Conservation (phyloP, 768 basidiomycete species). For the Phallus indusiatus region DNA sequence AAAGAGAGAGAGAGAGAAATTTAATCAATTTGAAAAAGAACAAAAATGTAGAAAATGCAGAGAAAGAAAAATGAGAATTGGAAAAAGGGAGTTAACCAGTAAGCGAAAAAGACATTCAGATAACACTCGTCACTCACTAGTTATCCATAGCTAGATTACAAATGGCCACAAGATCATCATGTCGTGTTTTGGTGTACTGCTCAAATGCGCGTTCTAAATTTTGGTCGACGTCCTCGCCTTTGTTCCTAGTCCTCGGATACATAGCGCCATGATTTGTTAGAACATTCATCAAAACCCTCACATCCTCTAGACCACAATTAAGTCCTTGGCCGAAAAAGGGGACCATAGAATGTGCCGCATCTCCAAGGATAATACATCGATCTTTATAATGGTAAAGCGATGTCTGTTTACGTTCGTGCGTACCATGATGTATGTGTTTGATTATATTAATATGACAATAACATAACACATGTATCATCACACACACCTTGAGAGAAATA, state of each 20-base stretch:
- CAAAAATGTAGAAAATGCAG: constrained; percentile 14
- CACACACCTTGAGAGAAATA: constrained; percentile 82
- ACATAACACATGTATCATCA: background rate
- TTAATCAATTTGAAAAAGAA: background rate
- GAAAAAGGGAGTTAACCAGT: background rate
- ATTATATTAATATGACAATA: background rate
- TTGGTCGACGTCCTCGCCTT: constrained; percentile 36
- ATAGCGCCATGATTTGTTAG: constrained; percentile 60
- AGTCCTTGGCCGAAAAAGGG: constrained; percentile 96
- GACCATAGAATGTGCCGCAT: constrained; percentile 98
- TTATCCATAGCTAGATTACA: constrained; percentile 91
- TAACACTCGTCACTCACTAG: constrained; percentile 55
- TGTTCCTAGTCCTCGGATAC: constrained; percentile 31
- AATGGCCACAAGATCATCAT: constrained; percentile 86
- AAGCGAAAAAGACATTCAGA: constrained; percentile 9
- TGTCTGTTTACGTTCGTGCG: constrained; percentile 36
- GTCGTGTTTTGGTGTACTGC: constrained; percentile 72
- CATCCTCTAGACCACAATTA: constrained; percentile 97
- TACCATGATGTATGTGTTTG: constrained; percentile 6
- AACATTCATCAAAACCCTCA: constrained; percentile 74
- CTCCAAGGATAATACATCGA: constrained; percentile 80
- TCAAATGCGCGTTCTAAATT: constrained; percentile 57
- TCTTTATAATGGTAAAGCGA: constrained; percentile 88
- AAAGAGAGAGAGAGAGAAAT: background rate
- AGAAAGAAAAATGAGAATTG: constrained; percentile 6